These are phyloP conservation scores for Termitomyces sp. DNA, from an alignment of 768 basidiomycete species.

Conservation along the genomic window DNA sequence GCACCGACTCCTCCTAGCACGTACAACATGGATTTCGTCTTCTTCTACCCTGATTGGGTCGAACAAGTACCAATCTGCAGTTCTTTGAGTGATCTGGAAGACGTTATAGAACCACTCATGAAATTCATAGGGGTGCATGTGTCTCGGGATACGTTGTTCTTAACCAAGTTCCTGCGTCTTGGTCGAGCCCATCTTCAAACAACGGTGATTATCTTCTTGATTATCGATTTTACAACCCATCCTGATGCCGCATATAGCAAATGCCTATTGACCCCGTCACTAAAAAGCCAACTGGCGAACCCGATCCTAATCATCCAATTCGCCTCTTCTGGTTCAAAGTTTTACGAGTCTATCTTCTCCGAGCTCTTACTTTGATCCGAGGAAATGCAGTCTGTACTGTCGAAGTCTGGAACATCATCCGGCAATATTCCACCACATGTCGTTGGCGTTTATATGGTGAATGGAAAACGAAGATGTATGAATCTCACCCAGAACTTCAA, in stretches of 20 bases:
- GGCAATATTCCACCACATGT: constrained; percentile 68
- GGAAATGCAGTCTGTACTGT: constrained; percentile 87
- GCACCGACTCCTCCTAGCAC: constrained; percentile 84
- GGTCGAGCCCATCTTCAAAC: constrained; percentile 62
- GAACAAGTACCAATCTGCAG: constrained; percentile 65
- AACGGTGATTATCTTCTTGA: constrained; percentile 33
- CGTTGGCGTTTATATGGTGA: constrained; percentile 96
- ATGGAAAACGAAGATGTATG: constrained; percentile 78
- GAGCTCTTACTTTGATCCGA: constrained; percentile 79
- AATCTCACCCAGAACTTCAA: constrained; percentile 72
- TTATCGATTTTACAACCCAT: neutral
- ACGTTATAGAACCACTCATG: constrained; percentile 77
- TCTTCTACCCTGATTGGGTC: constrained; percentile 88
- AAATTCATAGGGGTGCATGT: constrained; percentile 77
- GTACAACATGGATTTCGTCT: constrained; percentile 70
- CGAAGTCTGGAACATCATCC: constrained; percentile 90
- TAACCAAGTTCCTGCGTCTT: constrained; percentile 78
- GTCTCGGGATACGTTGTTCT: constrained; percentile 70
- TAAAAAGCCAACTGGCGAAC: constrained; percentile 52
- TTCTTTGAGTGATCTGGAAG: constrained; percentile 62
- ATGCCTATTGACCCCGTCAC: constrained; percentile 54
- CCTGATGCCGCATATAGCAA: constrained; percentile 20
- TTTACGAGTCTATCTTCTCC: constrained; percentile 76
- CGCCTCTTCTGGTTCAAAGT: constrained; percentile 84
- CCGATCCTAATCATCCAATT: constrained; percentile 55